Evolutionary conservation across 768 basidiomycete species (phyloP).

Genomic region (Antrodiella citrinella): DNA sequence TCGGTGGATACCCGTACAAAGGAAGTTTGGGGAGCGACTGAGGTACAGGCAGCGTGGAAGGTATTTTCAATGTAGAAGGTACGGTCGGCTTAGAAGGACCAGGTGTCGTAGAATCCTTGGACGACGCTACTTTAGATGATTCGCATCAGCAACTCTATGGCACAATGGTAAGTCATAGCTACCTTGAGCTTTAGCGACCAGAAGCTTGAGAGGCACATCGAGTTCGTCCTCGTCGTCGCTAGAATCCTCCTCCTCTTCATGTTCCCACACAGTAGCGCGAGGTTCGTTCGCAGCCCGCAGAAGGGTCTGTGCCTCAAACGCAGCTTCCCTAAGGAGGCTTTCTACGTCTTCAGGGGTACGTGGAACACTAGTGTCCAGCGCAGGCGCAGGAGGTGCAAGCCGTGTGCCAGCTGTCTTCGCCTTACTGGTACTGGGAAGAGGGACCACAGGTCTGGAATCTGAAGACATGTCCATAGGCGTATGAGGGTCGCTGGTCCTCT

Average conservation of each 20-base stretch:
- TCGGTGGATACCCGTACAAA: conserved; percentile 22
- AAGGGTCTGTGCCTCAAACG: conserved; percentile 2
- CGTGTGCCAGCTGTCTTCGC: background rate
- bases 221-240: conserved; percentile 8
- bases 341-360: conserved; percentile 6
- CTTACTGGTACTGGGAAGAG: no score
- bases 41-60: background rate
- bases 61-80: no score
- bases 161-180: no score
- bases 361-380: background rate
- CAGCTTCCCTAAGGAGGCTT: conserved; percentile 8
- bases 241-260: conserved; percentile 7
- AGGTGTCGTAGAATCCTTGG: no score
- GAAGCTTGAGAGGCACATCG: background rate
- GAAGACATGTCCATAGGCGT: no score
- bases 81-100: no score
- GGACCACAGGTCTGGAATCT: no score
- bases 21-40: conserved; percentile 9
- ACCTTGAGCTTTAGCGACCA: no score
- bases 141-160: no score
- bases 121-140: no score
- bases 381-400: background rate
- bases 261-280: conserved; percentile 4
- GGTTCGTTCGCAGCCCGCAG: background rate
- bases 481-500: no score